Base-by-base conservation (phyloP, 371 early-diverging fungal species). In the Mortierella sp. region DNA sequence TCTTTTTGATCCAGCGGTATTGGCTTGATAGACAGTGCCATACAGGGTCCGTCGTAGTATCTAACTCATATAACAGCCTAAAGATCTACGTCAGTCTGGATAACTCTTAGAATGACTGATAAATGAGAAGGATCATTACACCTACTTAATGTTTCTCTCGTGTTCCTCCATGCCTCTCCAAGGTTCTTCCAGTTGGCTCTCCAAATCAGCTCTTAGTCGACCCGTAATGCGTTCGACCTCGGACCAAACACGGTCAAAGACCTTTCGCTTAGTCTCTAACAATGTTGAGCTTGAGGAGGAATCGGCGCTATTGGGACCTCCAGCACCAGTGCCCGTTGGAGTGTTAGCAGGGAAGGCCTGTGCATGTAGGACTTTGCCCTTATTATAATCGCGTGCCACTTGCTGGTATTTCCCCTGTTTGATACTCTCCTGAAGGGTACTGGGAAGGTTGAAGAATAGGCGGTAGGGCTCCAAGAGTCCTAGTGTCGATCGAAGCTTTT, bases 351-450 rank as follows among this genome's bases (percentile, higher is more conserved):
- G 79, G 64, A 79, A 72, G 0, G 79, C 79, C 47, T 79, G 80
- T 18, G 82, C 81, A 57, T 83, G 60, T 14, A 94, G 84, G 53
- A 88, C 88, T 62, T 89, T 89, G 16, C 99, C 99, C 81, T 95
- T 96, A 74, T 96, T 95, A 84, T 96, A 98, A 74, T 98, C 97
- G n/a, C 96, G 89, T 28, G 97, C 96, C 0, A 94, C 96, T 44
- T 91, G 87, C 72, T 97, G 97, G 67, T 92, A 95, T 74, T 95
- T 94, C 29, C 88, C 94, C 87, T 91, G 91, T 63, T 90, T 85
- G 51, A 94, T 91, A 19, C 90, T 92, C 62, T 95, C 96, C 37
- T 91, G 85, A 12, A 98, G 81, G 46, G 89, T 92, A 64, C 91
- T 92, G 1, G 99, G 98, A 11, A 99, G 75, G 77, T 95, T 96